phyloP scores from a whole-genome alignment of 495 filamentous ascomycete genomes.

The Cladorrhinum samala region DNA sequence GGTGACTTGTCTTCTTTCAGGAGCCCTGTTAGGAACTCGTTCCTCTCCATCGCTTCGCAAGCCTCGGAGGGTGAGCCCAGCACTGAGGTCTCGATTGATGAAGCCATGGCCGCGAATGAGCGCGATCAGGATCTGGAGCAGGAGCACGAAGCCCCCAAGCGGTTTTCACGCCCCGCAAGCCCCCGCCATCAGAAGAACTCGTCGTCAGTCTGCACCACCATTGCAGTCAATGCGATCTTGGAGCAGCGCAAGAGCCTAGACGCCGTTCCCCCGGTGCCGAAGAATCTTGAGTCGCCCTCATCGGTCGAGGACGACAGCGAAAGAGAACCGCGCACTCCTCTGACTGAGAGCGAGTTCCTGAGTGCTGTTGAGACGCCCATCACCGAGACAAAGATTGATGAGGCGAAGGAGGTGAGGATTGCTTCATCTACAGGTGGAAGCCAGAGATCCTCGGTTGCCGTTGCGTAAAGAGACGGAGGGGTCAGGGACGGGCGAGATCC shows the following conservation, averaged over 20 bases:
- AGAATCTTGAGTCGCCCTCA: constrained; percentile 15
- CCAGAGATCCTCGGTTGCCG: background rate
- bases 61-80: constrained; percentile 4
- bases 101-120: constrained; percentile 6
- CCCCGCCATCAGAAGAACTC: constrained; percentile 25
- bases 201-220: constrained; percentile 27
- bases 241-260: constrained; percentile 1
- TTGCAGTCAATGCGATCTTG: constrained; percentile 9
- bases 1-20: constrained; percentile 26
- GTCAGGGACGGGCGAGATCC: background rate
- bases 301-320: constrained; percentile 28
- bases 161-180: constrained; percentile 4
- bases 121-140: background rate
- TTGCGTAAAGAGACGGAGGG: constrained; percentile 8
- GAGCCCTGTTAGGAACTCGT: constrained; percentile 28
- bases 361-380: constrained; percentile 2
- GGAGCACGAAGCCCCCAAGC: background rate
- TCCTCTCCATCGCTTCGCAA: constrained; percentile 19
- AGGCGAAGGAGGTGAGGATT: constrained; percentile 11
- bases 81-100: constrained; percentile 9
- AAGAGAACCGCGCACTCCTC: constrained; percentile 27
- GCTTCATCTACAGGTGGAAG: background rate
- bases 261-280: constrained; percentile 12
- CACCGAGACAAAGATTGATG: background rate
- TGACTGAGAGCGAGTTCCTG: constrained; percentile 15